Base-by-base conservation (phyloP, 73 alveolate species). In the Durusdinium trenchii region DNA sequence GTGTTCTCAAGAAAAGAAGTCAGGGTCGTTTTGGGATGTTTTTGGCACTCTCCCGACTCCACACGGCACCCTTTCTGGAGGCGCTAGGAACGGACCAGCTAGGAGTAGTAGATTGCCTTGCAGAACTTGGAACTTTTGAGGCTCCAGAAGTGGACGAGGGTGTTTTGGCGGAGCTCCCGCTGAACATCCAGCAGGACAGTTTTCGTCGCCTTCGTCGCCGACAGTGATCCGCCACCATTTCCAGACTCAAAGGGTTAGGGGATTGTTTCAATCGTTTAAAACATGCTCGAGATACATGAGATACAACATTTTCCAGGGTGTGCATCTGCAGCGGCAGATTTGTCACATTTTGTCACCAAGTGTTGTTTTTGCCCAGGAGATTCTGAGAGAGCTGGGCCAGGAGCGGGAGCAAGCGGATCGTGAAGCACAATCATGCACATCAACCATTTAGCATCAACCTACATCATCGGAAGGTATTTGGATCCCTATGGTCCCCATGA, bases 111-210 rank as follows among this genome's bases (percentile, higher is more conserved):
- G n/a, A n/a, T n/a, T n/a, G n/a, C 23, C 23, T 57, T 57, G 69
- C 69, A 57, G 69, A 12, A 57, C 69, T 57, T 57, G 12, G 69
- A 12, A 57, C 69, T 16, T 57, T 60, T 60, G n/a, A 2, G 71
- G 67, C 69, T 62, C 2, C 10, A 45, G 95, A 42, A 16, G 83
- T 86, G 84, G 95, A 86, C 35, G 95, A 86, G 61, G 42, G 69
- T 3, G 83, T 86, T 23, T 20, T 86, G 61, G 95, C 95, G 3
- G 95, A 86, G 95, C 95, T 86, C 18, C 95, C 95, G 38, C 36
- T 60, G 84, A 57, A 86, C 82, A 42, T 86, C 54, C 95, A 86
- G n/a, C 67, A 86, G 95, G 95, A 67, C 32, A n/a, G 16, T 26
- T n/a, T 60, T 60, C 3, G 73, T 2, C n/a, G n/a, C n/a, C n/a